Evolutionary conservation across 2,329 filamentous ascomycete genomes (phyloP).

Genomic region (Hymenoscyphus fructigenus): DNA sequence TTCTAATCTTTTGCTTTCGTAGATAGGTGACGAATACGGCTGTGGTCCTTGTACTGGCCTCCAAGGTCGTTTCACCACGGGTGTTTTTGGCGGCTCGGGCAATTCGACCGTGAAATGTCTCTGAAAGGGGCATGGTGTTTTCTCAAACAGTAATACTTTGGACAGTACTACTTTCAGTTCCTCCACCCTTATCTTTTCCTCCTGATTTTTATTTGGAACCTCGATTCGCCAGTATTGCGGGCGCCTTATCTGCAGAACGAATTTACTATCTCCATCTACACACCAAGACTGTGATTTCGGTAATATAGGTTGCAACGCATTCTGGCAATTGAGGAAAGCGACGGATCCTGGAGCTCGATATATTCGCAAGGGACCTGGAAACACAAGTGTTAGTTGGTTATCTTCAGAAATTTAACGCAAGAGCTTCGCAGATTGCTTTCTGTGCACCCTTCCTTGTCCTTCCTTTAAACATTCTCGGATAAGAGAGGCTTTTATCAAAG

Average conservation of each 20-base stretch:
- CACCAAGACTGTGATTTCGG: conserved; percentile 94
- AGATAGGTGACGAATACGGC: conserved; percentile 17
- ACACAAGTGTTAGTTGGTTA: neutral
- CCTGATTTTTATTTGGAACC: conserved; percentile 63
- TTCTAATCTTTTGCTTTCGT: conserved; percentile 14
- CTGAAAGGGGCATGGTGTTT: conserved; percentile 82
- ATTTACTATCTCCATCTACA: conserved; percentile 79
- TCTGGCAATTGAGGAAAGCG: conserved; percentile 83
- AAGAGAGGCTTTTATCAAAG: neutral
- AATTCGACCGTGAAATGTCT: conserved; percentile 73
- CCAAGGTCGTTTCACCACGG: conserved; percentile 68
- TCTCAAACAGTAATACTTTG: conserved; percentile 79
- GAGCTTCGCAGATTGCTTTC: neutral
- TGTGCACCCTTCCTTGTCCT: neutral
- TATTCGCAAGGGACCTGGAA: conserved; percentile 69
- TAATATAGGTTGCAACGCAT: conserved; percentile 80
- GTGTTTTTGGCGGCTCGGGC: conserved; percentile 65
- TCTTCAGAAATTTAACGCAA: neutral
- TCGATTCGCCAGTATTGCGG: conserved; percentile 92
- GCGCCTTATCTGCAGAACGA: conserved; percentile 80
- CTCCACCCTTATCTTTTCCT: conserved; percentile 63
- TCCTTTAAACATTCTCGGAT: neutral
- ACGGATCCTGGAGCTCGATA: conserved; percentile 85
- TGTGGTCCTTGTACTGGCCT: conserved; percentile 46
- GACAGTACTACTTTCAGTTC: conserved; percentile 68